These are phyloP conservation scores for Aspergillus coremiiformis DNA, from an alignment of 495 filamentous ascomycete species.

Conservation along the genomic window DNA sequence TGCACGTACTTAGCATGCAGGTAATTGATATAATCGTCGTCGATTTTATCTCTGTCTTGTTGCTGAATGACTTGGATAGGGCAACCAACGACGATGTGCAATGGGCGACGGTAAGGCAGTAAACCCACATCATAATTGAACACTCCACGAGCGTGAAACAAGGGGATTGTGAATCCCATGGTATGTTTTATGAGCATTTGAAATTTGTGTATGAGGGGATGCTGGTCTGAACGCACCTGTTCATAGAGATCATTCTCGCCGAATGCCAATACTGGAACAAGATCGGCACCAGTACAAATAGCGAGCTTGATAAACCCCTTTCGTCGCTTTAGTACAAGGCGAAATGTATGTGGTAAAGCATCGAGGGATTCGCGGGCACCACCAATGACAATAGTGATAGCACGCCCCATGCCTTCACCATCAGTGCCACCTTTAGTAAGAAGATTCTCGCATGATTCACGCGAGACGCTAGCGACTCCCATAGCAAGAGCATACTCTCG, in stretches of 20 bases:
- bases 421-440: constrained; percentile 70
- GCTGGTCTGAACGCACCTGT: constrained; percentile 61
- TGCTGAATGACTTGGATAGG: constrained; percentile 65
- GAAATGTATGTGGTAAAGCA: constrained; percentile 65
- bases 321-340: constrained; percentile 69
- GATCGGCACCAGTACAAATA: constrained; percentile 78
- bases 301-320: constrained; percentile 94
- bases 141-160: constrained; percentile 83
- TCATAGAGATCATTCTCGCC: constrained; percentile 97
- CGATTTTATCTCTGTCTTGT: constrained; percentile 44
- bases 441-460: constrained; percentile 82
- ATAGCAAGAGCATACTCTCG: constrained; percentile 83
- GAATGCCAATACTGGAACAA: constrained; percentile 87
- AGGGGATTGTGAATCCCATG: constrained; percentile 86
- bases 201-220: constrained; percentile 64
- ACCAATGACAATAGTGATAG: constrained; percentile 92
- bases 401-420: constrained; percentile 85
- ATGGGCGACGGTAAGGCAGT: constrained; percentile 80
- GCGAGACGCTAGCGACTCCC: constrained; percentile 82
- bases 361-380: constrained; percentile 88
- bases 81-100: constrained; percentile 82
- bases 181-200: constrained; percentile 77
- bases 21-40: constrained; percentile 67
- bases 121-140: constrained; percentile 97
- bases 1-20: constrained; percentile 70